Base-by-base conservation (phyloP, 371 early-diverging fungal species). In the Capniomyces stellatus region DNA sequence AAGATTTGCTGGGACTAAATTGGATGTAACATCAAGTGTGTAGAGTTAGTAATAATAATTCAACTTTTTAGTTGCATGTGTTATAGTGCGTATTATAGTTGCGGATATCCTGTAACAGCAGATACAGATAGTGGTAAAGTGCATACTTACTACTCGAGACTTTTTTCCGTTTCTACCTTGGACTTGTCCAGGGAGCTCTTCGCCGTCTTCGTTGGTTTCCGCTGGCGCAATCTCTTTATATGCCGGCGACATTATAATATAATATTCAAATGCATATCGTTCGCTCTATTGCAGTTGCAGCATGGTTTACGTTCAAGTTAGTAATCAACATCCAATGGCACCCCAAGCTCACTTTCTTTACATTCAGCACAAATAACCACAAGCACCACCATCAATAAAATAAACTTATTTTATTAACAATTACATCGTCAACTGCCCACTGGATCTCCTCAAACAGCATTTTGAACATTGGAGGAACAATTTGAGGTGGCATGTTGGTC, bases 401-500 rank as follows among this genome's bases (percentile, higher is more conserved):
- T n/a, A n/a, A n/a, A n/a, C n/a, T n/a, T n/a, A n/a, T n/a, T n/a
- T n/a, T n/a, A n/a, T n/a, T n/a, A n/a, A n/a, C n/a, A 35, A 6
- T 35, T 35, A 35, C 35, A 60, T 84, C 78, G 24, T 80, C 77
- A n/a, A 81, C 64, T 10, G 86, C 84, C 72, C 78, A 72, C 43
- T 83, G 69, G 31, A 88, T 63, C 57, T 92, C 94, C 47, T 90
- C 85, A 41, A 74, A 57, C 51, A 91, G 70, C 86, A 91, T 80
- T 39, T 69, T 77, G 66, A 83, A 80, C 83, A 92, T 79, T 2
- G 85, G 88, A 3, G 89, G 84, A 25, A 79, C 79, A 29, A 91
- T 72, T 61, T 88, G 84, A 28, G 85, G 82, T 2, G 94, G 94
- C 92, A 93, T 89, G 66, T 93, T 93, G 60, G 91, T 78, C 27